Conservation (phyloP, 2,329 filamentous ascomycete species). For the Aspergillus candidus region DNA sequence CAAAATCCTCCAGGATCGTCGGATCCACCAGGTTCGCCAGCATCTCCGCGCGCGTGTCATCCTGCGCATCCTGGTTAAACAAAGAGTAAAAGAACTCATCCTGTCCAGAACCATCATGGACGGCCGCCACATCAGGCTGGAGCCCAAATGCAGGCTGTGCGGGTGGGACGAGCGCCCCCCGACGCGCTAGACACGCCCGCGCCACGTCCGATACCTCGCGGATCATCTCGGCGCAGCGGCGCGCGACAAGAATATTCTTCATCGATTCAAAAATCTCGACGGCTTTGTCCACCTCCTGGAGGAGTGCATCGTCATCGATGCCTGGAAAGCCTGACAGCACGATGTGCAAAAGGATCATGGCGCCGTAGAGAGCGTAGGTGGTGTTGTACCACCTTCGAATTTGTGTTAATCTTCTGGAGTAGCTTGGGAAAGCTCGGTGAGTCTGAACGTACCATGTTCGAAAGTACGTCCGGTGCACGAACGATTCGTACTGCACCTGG, state of each 20-base stretch:
- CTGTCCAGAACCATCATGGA: not conserved
- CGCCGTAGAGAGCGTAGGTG: conserved; percentile 29
- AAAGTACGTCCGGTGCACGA: conserved; percentile 25
- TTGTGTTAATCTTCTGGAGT: not conserved
- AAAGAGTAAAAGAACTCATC: conserved; percentile 15
- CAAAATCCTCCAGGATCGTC: conserved; percentile 20
- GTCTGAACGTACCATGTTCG: conserved; percentile 19
- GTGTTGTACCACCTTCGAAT: conserved; percentile 28
- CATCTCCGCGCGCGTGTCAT: conserved; percentile 16
- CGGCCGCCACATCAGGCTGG: not conserved
- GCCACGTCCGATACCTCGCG: conserved; percentile 24
- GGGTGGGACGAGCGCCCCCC: not conserved
- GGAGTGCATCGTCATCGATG: conserved; percentile 16
- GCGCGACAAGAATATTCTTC: conserved; percentile 26
- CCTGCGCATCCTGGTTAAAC: conserved; percentile 13
- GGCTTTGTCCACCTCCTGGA: conserved; percentile 24
- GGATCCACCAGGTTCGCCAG: conserved; percentile 20
- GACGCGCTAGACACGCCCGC: conserved; percentile 11
- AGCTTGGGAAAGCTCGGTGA: not conserved
- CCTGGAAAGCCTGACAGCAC: conserved; percentile 17
- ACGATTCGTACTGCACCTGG: conserved; percentile 26
- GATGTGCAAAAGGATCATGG: conserved; percentile 29
- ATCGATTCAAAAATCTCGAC: conserved; percentile 28
- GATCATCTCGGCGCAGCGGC: conserved; percentile 26
- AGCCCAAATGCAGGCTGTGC: not conserved